Conservation (phyloP, 306 rosid species). For the Calophaca sinica region DNA sequence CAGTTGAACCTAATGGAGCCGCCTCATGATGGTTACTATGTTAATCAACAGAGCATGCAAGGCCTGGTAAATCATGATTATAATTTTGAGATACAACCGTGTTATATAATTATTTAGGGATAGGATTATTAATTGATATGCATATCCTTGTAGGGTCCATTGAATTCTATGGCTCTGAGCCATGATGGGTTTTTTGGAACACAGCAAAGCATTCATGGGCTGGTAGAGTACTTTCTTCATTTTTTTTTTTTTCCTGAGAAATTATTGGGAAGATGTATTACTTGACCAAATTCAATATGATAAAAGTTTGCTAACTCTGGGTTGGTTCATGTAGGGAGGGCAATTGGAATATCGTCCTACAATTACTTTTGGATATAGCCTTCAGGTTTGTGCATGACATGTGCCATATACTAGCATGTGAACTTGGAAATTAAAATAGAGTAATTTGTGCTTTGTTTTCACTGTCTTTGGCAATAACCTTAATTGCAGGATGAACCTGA, state of each 20-base stretch:
- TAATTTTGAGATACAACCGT: not conserved
- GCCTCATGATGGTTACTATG: conserved; percentile 88
- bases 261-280: conserved; percentile 16
- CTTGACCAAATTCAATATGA: not conserved
- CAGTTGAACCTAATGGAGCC: conserved; percentile 97
- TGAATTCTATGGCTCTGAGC: conserved; percentile 73
- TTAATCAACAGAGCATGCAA: conserved; percentile 82
- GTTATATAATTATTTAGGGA: conserved; percentile 24
- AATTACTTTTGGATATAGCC: conserved; percentile 68
- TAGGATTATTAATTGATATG: conserved; percentile 38
- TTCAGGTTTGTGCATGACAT: conserved; percentile 69
- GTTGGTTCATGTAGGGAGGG: conserved; percentile 64
- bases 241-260: not conserved
- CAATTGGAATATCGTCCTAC: conserved; percentile 79
- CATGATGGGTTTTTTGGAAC: conserved; percentile 79
- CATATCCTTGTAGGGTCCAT: conserved; percentile 67
- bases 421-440: conserved; percentile 37
- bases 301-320: conserved; percentile 34
- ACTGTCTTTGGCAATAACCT: conserved; percentile 36
- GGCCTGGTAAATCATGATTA: conserved; percentile 65
- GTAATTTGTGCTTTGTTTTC: conserved; percentile 38
- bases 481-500: conserved; percentile 74
- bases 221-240: conserved; percentile 66
- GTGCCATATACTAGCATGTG: conserved; percentile 6
- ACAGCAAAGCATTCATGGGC: conserved; percentile 83